Evolutionary conservation across 1,284 basidiomycete genomes (phyloP), one percentile per base, ranked within the genome.

Genomic region (Mycena sp.): DNA sequence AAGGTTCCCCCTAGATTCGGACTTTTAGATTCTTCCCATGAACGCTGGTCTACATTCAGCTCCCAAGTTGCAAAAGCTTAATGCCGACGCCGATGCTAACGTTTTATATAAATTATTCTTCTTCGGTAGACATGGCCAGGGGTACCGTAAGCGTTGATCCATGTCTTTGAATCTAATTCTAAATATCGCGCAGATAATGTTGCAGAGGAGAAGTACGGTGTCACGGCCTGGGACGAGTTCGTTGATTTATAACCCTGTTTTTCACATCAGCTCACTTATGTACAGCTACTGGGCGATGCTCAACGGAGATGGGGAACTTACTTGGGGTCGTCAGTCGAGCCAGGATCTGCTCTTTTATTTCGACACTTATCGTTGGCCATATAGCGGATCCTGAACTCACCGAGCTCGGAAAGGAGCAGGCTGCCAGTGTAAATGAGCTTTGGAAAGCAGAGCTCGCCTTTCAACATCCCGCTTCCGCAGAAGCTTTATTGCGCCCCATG

Each of bases 371-470:
- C 7, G 21, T 57, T 25, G 14, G 40, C 14, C 26, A 25, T 49
- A 41, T 52, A 87, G 90, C 94, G 16, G 94, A 96, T 72, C 87
- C 94, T 1, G 81, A 85, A 28, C 84, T 96, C 21, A 95, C 94
- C 0, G 74, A 80, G 0, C 71, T 88, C 3, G 94, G 94, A 1
- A 78, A 85, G 43, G 68, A 75, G 0, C 93, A 96, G 77, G 94
- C 93, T 0, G 67, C 72, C 19, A 79, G 67, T 23, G 86, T 87
- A 0, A 81, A 84, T 26, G 67, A 67, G 0, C 82, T 82, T 1
- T 96, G 93, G 93, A 75, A 79, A 55, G 67, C 73, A 6, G 90
- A 96, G 74, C 70, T 82, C 0, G 58, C 69, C 0, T 65, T 75
- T 10, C 85, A 85, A 83, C 5, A 81, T 92, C 2, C 89, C 89